Evolutionary conservation across 2,329 filamentous ascomycete genomes (phyloP).

Genomic region (Metarhizium humberi): DNA sequence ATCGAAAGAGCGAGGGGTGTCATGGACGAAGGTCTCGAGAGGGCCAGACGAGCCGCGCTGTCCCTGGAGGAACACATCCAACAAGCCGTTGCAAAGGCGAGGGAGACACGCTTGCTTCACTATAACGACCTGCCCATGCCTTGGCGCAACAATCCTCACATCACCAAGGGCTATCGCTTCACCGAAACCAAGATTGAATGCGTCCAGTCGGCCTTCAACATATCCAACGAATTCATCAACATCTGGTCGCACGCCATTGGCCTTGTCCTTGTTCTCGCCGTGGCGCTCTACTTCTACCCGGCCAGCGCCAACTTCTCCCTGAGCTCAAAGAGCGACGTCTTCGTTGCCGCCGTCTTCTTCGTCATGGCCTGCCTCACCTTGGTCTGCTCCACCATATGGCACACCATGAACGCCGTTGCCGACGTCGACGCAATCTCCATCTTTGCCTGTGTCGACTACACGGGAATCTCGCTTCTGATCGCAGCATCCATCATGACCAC

Average conservation of each 20-base stretch:
- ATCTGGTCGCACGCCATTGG: constrained; percentile 96
- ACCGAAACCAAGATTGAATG: constrained; percentile 85
- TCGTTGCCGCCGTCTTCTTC: constrained; percentile 92
- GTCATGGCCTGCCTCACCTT: constrained; percentile 92
- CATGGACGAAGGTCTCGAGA: constrained; percentile 71
- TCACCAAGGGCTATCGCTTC: constrained; percentile 86
- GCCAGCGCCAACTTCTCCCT: constrained; percentile 75
- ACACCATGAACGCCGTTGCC: constrained; percentile 96
- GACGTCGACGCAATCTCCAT: constrained; percentile 83
- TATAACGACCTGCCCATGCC: constrained; percentile 88
- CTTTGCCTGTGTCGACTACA: constrained; percentile 97
- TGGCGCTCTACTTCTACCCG: constrained; percentile 96
- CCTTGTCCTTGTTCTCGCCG: constrained; percentile 73
- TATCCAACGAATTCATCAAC: constrained; percentile 92
- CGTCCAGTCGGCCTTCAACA: constrained; percentile 68
- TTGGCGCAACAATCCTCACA: constrained; percentile 94
- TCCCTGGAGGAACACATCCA: constrained; percentile 79
- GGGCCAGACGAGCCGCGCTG: constrained; percentile 73
- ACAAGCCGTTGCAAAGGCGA: constrained; percentile 62
- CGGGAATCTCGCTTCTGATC: constrained; percentile 89
- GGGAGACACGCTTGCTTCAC: constrained; percentile 71
- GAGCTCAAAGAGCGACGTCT: constrained; percentile 79
- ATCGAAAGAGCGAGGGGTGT: constrained; percentile 66
- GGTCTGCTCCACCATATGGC: constrained; percentile 92
- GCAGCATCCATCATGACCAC: constrained; percentile 96